These are phyloP conservation scores for Camelina hispida DNA, from an alignment of 345 rosid species.

Conservation along the genomic window DNA sequence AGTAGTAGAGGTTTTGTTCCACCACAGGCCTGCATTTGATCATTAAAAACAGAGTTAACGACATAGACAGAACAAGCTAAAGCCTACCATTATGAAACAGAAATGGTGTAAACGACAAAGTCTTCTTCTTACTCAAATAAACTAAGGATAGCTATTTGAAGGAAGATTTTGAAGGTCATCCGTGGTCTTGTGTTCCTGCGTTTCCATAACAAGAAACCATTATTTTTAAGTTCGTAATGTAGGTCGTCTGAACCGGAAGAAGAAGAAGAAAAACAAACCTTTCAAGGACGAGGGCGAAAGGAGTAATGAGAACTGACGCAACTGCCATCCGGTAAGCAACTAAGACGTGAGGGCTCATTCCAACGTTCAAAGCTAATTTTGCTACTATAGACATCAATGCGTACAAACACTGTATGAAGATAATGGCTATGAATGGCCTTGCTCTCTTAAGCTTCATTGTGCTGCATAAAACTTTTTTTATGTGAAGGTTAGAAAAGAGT, in stretches of 20 bases:
- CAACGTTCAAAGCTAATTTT: conserved; percentile 48
- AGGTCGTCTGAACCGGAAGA: conserved; percentile 5
- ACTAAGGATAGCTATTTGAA: conserved; percentile 65
- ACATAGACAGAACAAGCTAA: not conserved
- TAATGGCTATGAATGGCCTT: conserved; percentile 49
- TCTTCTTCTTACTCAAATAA: conserved; percentile 71
- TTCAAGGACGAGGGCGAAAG: conserved; percentile 73
- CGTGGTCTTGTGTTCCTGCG: conserved; percentile 77
- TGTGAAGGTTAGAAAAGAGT: not conserved
- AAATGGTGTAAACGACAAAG: conserved; percentile 7
- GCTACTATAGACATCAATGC: conserved; percentile 52
- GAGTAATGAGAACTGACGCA: conserved; percentile 68
- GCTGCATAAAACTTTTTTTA: not conserved
- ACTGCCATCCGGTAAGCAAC: conserved; percentile 72
- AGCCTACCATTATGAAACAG: conserved; percentile 5
- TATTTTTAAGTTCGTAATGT: not conserved
- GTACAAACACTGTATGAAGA: conserved; percentile 48
- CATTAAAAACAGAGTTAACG: not conserved
- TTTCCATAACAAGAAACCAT: conserved; percentile 23
- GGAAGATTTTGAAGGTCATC: conserved; percentile 64
- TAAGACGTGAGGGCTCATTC: conserved; percentile 61
- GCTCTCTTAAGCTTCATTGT: conserved; percentile 42
- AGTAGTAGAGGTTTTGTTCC: conserved; percentile 54
- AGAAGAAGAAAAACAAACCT: conserved; percentile 43
- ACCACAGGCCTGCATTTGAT: conserved; percentile 43